Conservation (phyloP, 2,329 filamentous ascomycete species). For the Scopulariopsis brevicaulis region DNA sequence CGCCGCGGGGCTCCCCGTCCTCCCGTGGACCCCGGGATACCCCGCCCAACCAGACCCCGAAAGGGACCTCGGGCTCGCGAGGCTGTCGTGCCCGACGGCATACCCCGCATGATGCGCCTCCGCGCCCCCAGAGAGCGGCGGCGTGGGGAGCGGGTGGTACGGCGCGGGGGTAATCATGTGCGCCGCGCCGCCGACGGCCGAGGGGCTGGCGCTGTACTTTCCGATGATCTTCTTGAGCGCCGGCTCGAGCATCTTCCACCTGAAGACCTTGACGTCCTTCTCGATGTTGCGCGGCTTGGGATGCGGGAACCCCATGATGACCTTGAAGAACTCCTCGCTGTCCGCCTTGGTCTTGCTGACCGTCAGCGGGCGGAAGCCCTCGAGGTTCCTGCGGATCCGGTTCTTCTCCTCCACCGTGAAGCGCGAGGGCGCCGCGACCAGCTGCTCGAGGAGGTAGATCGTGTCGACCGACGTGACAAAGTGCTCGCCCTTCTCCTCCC, state of each 20-base stretch:
- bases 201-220: slow-evolving; percentile 64
- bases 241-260: slow-evolving; percentile 79
- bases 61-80: slow-evolving; percentile 41
- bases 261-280: slow-evolving; percentile 98
- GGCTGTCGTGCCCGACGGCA: slow-evolving; percentile 29
- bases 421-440: slow-evolving; percentile 62
- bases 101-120: slow-evolving; percentile 22
- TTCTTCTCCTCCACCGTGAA: slow-evolving; percentile 99
- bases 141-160: slow-evolving; percentile 34
- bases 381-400: slow-evolving; percentile 86
- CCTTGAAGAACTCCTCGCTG: slow-evolving; percentile 95
- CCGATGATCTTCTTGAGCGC: slow-evolving; percentile 97
- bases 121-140: slow-evolving; percentile 21
- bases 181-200: slow-evolving; percentile 20
- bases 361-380: slow-evolving; percentile 84
- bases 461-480: slow-evolving; percentile 96
- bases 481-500: slow-evolving; percentile 83
- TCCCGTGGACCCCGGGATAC: slow-evolving; percentile 16
- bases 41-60: slow-evolving; percentile 30
- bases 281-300: slow-evolving; percentile 97
- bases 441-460: slow-evolving; percentile 84
- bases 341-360: slow-evolving; percentile 89
- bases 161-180: slow-evolving; percentile 27
- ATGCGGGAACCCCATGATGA: slow-evolving; percentile 94
- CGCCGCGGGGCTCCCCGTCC: slow-evolving; percentile 17